A percentile compares a stretch with the other conserved stretches of the same genome.
Conservation (phyloP, 148 eudicot species). For the Nepenthes mirabilis region DNA sequence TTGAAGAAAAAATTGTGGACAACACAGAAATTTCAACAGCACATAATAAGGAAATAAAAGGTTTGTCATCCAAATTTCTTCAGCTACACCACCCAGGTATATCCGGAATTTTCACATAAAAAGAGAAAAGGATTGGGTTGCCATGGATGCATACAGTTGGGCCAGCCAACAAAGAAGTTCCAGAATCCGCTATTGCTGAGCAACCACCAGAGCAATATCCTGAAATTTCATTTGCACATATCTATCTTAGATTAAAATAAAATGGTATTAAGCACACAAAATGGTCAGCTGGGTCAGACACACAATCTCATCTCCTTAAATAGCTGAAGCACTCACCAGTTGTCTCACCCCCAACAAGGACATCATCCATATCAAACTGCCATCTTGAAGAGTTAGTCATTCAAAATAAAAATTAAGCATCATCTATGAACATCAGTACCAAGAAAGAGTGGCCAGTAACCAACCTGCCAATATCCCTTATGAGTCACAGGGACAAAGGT, state of each 20-base stretch:
- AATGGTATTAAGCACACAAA: background rate
- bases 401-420: background rate
- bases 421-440: background rate
- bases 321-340: constrained; percentile 38
- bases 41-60: too few relatives aligned
- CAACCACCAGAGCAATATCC: constrained; percentile 77
- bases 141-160: constrained; percentile 47
- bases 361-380: constrained; percentile 90
- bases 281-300: too few relatives aligned
- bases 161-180: constrained; percentile 90
- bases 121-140: background rate
- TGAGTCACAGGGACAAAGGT: constrained; percentile 69
- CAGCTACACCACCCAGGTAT: background rate
- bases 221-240: constrained; percentile 15
- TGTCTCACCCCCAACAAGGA: constrained; percentile 48
- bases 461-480: constrained; percentile 95
- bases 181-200: constrained; percentile 93
- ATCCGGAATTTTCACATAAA: background rate
- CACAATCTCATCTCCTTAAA: too few relatives aligned
- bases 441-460: constrained; percentile 2
- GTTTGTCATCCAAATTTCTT: too few relatives aligned
- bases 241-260: background rate
- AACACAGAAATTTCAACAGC: too few relatives aligned
- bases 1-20: too few relatives aligned
- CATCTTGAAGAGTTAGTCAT: constrained; percentile 2